Base-by-base conservation (phyloP, 441 rosid genomes). In the Gossypium trilobum region DNA sequence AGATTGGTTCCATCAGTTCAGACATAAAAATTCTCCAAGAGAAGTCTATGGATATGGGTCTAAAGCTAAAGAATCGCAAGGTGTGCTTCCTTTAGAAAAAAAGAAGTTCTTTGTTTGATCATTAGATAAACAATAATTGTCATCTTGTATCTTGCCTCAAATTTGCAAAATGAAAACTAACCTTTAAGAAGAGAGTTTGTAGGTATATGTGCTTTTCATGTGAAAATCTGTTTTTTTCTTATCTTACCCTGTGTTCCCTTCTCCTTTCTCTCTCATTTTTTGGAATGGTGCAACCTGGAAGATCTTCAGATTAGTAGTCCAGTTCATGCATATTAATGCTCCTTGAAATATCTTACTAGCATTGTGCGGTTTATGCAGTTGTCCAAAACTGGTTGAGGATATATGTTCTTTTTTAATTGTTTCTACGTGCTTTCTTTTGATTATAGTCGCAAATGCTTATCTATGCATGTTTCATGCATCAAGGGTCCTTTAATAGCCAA, bases 1-100 rank as follows among this genome's bases (percentile, higher is more conserved):
- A 93, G 85, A 95, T 93, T 80, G 98, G 98, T 78, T 93, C 99
- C 73, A 95, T 95, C 78, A 91, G 99, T 81, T 93, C 98, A 44
- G 99, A 95, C 87, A 95, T 95, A 44, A 95, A 93, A 79, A 84
- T 95, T 82, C 98, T 95, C 71, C 97, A 93, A 79, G 99, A 95
- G 83, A 93, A 93, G 80, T 95, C 99, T 44, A 95, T 93, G 99
- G 99, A 95, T 84, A 95, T 95, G 98, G 98, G 98, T 74, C 86
- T 95, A 80, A 91, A 88, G 87, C 80, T 95, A 81, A 95, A 90
- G 85, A 95, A 95, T 78, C 97, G 98, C 82, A 95, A 95, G 96
- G 99, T 95, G 85, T 75, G 54, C 31, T 56, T 68, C 59, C 58
- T 58, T 50, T 44, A 42, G 19, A 58, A 27, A 48, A 67, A 57